Percentiles rank a stretch among this genome's conserved stretches.
Conservation (phyloP, 345 rosid genomes). For the Sisymbrium irio region DNA sequence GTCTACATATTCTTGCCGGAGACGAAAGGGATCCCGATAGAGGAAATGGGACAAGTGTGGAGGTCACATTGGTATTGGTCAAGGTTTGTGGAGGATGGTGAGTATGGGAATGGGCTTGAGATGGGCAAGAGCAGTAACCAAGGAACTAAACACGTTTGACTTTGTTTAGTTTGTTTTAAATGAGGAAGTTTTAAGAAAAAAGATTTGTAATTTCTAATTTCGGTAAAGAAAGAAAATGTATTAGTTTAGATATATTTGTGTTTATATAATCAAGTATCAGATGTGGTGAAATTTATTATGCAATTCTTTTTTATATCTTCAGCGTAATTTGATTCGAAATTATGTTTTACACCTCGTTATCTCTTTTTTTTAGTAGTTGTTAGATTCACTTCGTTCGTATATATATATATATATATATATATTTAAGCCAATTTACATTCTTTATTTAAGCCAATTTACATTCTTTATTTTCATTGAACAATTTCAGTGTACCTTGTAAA, state of each 20-base stretch:
- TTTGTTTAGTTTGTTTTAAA: neutral
- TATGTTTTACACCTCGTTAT: no score
- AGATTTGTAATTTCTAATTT: slow-evolving; percentile 13
- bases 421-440: no score
- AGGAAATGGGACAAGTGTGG: slow-evolving; percentile 43
- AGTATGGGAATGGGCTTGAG: slow-evolving; percentile 31
- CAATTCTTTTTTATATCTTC: neutral
- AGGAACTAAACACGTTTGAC: slow-evolving; percentile 34
- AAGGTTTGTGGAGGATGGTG: slow-evolving; percentile 37
- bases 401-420: no score
- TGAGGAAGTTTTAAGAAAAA: neutral
- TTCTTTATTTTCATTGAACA: no score
- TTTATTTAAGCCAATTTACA: no score
- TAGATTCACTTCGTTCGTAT: no score
- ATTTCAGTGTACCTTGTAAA: no score
- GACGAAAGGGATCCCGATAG: slow-evolving; percentile 39
- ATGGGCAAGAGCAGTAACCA: slow-evolving; percentile 31
- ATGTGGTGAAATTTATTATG: slow-evolving; percentile 13
- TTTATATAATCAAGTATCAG: slow-evolving; percentile 21
- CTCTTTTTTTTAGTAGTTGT: no score
- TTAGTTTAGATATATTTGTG: slow-evolving; percentile 16
- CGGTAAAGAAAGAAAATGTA: slow-evolving; percentile 17
- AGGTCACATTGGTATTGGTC: slow-evolving; percentile 43
- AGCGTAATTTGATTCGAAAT: no score
- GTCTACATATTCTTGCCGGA: slow-evolving; percentile 37